Base-by-base conservation (phyloP, 805 yeast genomes). In the Isabelozyma rhagii region DNA sequence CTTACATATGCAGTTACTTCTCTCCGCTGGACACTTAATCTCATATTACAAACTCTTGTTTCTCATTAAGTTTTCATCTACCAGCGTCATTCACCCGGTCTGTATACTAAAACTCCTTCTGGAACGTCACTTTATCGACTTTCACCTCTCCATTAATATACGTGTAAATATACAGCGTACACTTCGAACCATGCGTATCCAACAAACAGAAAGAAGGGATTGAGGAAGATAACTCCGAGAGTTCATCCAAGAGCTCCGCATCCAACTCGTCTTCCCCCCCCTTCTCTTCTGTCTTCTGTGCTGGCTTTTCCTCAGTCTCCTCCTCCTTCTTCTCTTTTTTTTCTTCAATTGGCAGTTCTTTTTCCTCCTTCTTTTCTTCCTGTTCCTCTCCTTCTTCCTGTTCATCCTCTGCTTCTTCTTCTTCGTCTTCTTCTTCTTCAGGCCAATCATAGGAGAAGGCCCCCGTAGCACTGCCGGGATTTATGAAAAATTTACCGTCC, bases 401-500 rank as follows among this genome's bases (percentile, higher is more conserved):
- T 9, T 65, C 72, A 9, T 67, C 71, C 9, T 50, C 56, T 7
- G 66, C 69, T 5, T 63, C 75, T 21, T 45, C 57, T n/a, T 55
- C 58, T 21, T 52, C 60, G 2, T 63, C 68, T 15, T 79, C 82
- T 2, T 75, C 78, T 6, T 73, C 76, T 50, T 84, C 84, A 69
- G 84, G 82, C 59, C 84, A 85, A 45, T 66, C 69, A 31, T 87
- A 79, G 41, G 79, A 78, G 55, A 79, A 82, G 0, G 97, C 97
- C 25, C 99, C 99, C 0, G 97, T 92, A 41, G 96, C 96, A 62
- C 96, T 87, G 0, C 99, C 99, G 0, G 99, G 98, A 64, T 89
- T 93, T n/a, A 94, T 79, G 61, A 94, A 94, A 65, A 92, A 89
- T 67, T 89, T 89, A 18, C 96, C 96, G 55, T 91, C 98, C 50